Evolutionary conservation across 1,284 basidiomycete species (phyloP), one percentile per base, ranked within the genome.

Genomic region (Apiotrichum porosum): DNA sequence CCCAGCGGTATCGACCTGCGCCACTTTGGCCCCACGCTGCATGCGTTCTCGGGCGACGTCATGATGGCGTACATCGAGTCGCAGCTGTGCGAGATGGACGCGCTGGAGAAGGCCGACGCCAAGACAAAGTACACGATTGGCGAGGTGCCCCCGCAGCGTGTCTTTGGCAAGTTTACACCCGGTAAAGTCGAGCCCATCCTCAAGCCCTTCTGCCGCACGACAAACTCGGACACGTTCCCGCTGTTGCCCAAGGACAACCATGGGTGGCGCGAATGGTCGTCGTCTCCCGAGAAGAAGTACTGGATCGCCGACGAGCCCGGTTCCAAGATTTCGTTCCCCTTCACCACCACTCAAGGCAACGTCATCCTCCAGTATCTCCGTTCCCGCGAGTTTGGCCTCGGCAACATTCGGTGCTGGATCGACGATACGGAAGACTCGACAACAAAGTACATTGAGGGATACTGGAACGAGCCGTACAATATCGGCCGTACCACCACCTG

Each of bases 41-140:
- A 72, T 44, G 40, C 48, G 12, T 43, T 68, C n/a, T 47, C 65
- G 21, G 69, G 52, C 21, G 51, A 62, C 17, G 33, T 73, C 18
- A 58, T 58, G 15, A 55, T 45, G 12, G 61, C 68, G 6, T 73
- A 71, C 36, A 54, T 71, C 36, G 63, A 69, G 35, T 37, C 39
- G 32, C 68, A 71, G 42, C 50, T 67, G 8, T 69, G 68, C 48
- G 62, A 69, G 47, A 67, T 71, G 64, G 61, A 63, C 33, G 31
- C 40, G 9, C 52, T 56, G 28, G 61, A 63, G 49, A 47, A 53
- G 19, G 46, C 42, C 19, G 39, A 52, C 14, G 48, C 47, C 6
- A 35, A 28, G 32, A 37, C 31, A 5, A 49, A 49, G 32, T 36
- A 19, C 23, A 30, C 41, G 15, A 28, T 51, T 44, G 28, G 51